Evolutionary conservation across 208 protist species (phyloP), one percentile per base, ranked within the genome.

Genomic region (Wallacemonas sp.): DNA sequence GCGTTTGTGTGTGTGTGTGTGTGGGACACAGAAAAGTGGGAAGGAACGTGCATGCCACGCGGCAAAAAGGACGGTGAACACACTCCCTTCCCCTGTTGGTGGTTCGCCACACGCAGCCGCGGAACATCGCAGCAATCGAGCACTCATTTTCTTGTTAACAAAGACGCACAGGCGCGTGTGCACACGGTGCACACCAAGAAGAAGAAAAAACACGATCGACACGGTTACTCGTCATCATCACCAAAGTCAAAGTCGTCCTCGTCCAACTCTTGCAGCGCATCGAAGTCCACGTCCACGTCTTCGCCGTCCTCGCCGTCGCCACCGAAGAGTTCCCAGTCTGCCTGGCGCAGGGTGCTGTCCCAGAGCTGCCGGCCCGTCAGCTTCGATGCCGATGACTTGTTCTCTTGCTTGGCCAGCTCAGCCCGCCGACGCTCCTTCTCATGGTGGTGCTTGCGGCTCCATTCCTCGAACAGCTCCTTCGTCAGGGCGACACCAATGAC

Each of bases 351-450:
- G 24, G 85, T 85, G 48, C 64, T 83, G 64, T 93, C 90, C 90
- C 90, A 95, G 61, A 95, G 68, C 77, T 93, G 87, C 24, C 83
- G 65, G 22, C 90, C 90, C n/a, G 82, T 84, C 30, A 95, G 79
- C 63, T 92, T 93, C n/a, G 75, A 88, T 8, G 70, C 71, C 1
- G 83, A 69, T 15, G 52, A 37, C 45, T 61, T 67, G 12, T 41
- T 54, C 36, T 74, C 66, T 44, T 71, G 63, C 70, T 83, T 82
- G 54, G 79, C 71, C 26, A 34, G 66, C 48, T 87, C 88, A 10
- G 58, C 70, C 6, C 67, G 68, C 38, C 33, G 1, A 54, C 58
- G 73, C 21, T 64, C 68, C 77, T 88, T 91, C 61, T 92, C 85
- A 0, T 44, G 73, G 27, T 74, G 67, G 61, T 82, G 82, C 65